Base-by-base conservation (phyloP, 2,329 filamentous ascomycete species). In the Chaetomiaceae sp. region DNA sequence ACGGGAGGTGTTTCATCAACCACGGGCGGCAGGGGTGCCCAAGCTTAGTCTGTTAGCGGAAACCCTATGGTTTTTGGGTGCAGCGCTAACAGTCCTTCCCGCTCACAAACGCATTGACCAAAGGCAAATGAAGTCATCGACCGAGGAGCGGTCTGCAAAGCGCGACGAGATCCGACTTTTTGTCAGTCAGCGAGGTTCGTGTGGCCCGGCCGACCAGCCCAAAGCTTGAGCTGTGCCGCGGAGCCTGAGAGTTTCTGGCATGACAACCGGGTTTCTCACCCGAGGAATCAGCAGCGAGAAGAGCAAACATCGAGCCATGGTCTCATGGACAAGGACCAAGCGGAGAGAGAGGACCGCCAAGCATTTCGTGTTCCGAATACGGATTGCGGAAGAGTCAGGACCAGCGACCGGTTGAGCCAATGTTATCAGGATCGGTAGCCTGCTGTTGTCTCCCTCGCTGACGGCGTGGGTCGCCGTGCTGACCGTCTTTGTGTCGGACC, bases 1-100 rank as follows among this genome's bases (percentile, higher is more conserved):
- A 63, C 61, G 53, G 51, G 37, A 48, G 37, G 44, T 51, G 61
- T 63, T 63, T 63, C 61, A 62, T 54, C 54, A 51, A 59, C 50
- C 41, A 54, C 48, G 36, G 48, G 29, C 48, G 36, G 36, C 45
- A 52, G 48, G 55, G 54, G 25, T 42, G 32, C 27, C 13, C 41
- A 36, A 20, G 54, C 56, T 51, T 6, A 37, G 34, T 32, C 11
- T 56, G 54, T 49, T 62, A 58, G 51, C 40, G 41, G 5, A 14
- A 42, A 30, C 44, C 20, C 29, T 32, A 16, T 18, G 33, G 11
- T 34, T 16, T 3, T 25, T 10, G 20, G n/a, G n/a, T 7, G 11
- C 16, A n/a, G 23, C 11, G 13, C 55, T 54, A 55, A 54, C 54
- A 51, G 7, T 13, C 11, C 23, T 14, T 29, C 13, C 32, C 16